Evolutionary conservation across 768 basidiomycete species (phyloP).

Genomic region (Lyophyllum atratum): DNA sequence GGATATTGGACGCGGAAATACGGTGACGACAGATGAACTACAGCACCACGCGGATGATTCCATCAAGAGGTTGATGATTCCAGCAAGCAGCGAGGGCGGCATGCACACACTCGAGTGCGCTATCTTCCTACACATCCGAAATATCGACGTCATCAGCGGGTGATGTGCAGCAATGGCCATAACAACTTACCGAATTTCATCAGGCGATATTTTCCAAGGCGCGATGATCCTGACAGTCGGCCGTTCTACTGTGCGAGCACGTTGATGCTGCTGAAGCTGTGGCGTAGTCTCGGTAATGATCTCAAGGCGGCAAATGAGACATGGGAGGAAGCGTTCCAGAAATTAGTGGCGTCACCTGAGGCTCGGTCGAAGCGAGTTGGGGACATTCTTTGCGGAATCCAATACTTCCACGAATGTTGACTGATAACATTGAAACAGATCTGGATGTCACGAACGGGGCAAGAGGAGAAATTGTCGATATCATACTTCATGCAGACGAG

Average conservation of each 20-base stretch:
- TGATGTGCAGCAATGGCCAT: slow-evolving; percentile 26
- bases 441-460: slow-evolving; percentile 41
- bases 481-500: slow-evolving; percentile 35
- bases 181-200: slow-evolving; percentile 35
- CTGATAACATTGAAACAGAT: slow-evolving; percentile 36
- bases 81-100: background rate
- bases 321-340: slow-evolving; percentile 22
- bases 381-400: background rate
- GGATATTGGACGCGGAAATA: background rate
- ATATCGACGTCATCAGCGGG: slow-evolving; percentile 13
- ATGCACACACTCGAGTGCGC: background rate
- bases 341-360: background rate
- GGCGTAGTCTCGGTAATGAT: slow-evolving; percentile 29
- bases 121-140: background rate
- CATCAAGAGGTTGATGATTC: too few species aligned
- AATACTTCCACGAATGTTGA: slow-evolving; percentile 28
- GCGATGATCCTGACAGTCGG: slow-evolving; percentile 21
- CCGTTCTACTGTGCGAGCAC: slow-evolving; percentile 33
- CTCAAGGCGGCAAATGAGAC: slow-evolving; percentile 19
- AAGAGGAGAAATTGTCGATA: slow-evolving; percentile 30
- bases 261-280: slow-evolving; percentile 38
- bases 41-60: too few species aligned
- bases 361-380: background rate
- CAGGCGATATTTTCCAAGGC: slow-evolving; percentile 34
- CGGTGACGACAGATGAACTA: background rate